Conservation (phyloP, 306 rosid genomes). For the Neltuma alba region DNA sequence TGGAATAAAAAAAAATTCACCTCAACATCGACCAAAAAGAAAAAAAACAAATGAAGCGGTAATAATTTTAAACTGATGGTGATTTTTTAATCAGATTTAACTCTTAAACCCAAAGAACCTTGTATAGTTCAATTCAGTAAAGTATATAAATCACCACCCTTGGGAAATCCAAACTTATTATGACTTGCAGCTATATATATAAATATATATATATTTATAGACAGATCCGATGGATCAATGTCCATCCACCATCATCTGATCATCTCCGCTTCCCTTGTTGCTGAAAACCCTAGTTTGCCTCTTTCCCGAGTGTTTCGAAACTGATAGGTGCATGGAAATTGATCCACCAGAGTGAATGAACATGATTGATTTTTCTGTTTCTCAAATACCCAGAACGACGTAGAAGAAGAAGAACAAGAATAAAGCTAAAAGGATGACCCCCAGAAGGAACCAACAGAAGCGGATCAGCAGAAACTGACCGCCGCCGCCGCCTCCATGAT, state of each 20-base stretch:
- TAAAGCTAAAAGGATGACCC: background rate
- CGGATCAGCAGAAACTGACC: background rate
- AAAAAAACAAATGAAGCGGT: too few relatives aligned
- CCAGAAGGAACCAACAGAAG: conserved; percentile 14
- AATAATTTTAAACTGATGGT: too few relatives aligned
- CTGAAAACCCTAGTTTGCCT: too few relatives aligned
- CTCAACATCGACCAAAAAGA: too few relatives aligned
- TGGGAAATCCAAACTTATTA: background rate
- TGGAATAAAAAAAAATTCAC: background rate
- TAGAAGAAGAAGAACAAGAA: background rate
- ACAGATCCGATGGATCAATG: background rate
- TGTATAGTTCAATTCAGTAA: background rate
- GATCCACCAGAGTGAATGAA: background rate
- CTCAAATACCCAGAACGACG: background rate
- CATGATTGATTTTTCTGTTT: background rate
- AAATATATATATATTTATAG: too few relatives aligned
- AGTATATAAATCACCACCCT: background rate
- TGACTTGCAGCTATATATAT: background rate
- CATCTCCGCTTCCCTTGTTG: background rate
- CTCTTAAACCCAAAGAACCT: background rate
- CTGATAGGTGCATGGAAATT: conserved; percentile 5
- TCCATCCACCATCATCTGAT: conserved; percentile 16
- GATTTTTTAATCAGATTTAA: background rate
- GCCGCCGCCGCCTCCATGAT: background rate
- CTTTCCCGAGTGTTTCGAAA: background rate